phyloP scores from a whole-genome alignment of 805 yeast species.

The Cyberlindnera galapagoensis region DNA sequence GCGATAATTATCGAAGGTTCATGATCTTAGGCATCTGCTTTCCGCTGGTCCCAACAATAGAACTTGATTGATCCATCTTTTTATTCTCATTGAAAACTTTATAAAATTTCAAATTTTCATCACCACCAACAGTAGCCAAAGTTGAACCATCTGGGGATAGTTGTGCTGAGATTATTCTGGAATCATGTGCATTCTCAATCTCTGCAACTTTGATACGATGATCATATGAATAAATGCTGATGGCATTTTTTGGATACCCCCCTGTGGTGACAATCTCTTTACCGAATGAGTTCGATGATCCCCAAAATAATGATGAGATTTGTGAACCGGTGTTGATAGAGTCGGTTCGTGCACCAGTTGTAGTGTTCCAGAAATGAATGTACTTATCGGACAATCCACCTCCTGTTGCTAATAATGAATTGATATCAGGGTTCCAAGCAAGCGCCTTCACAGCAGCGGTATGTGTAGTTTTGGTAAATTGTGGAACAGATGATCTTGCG shows the following conservation, averaged over 20 bases:
- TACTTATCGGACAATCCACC: constrained; percentile 90
- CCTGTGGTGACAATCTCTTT: constrained; percentile 87
- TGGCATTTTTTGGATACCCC: constrained; percentile 84
- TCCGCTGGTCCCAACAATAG: constrained; percentile 31
- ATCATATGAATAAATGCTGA: constrained; percentile 81
- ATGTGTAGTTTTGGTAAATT: constrained; percentile 71
- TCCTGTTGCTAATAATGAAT: constrained; percentile 84
- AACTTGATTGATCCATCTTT: constrained; percentile 26
- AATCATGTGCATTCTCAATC: constrained; percentile 80
- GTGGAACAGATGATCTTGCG: constrained; percentile 61
- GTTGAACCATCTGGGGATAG: constrained; percentile 88
- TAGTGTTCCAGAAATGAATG: constrained; percentile 92
- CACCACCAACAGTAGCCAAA: constrained; percentile 92
- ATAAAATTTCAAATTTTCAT: constrained; percentile 94
- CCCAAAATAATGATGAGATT: constrained; percentile 92
- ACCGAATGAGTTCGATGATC: constrained; percentile 64
- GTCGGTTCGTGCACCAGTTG: constrained; percentile 81
- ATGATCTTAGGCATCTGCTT: constrained; percentile 44
- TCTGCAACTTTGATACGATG: constrained; percentile 83
- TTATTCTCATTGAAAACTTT: constrained; percentile 64
- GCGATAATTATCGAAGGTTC: constrained; percentile 36
- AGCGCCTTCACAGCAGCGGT: constrained; percentile 94
- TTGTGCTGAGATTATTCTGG: constrained; percentile 76
- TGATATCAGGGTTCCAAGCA: constrained; percentile 90
- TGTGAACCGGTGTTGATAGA: constrained; percentile 90